phyloP scores from a whole-genome alignment of 805 yeast species.

The Starmerella stigmatis region DNA sequence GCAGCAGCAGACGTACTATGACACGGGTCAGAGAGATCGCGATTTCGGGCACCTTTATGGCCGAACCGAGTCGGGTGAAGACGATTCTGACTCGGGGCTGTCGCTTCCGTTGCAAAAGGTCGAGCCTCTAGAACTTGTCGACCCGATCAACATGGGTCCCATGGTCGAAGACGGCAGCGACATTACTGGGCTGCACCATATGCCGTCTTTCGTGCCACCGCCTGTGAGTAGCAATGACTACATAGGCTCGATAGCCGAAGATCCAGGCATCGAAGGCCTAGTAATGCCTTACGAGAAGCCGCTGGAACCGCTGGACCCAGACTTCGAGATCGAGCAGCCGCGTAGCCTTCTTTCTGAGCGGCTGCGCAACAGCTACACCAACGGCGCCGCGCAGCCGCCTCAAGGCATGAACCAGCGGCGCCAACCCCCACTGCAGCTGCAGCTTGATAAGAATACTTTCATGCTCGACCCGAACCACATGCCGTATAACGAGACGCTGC shows the following conservation, averaged over 20 bases:
- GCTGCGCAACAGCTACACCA: not conserved
- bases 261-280: not conserved
- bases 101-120: constrained; percentile 1
- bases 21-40: no score
- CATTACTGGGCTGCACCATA: no score
- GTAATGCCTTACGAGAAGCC: not conserved
- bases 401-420: not conserved
- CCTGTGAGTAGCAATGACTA: not conserved
- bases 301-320: constrained; percentile 1
- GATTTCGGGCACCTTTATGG: no score
- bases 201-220: no score
- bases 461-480: not conserved
- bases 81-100: constrained; percentile 4
- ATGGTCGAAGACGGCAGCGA: not conserved
- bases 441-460: not conserved
- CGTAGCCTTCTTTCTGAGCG: not conserved
- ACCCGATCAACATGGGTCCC: not conserved
- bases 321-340: not conserved
- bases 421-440: not conserved
- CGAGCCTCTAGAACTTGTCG: not conserved
- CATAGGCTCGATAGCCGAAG: not conserved
- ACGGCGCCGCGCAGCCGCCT: not conserved
- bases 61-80: no score
- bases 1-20: no score
- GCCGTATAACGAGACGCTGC: not conserved